Evolutionary conservation across 371 early-diverging fungal species (phyloP), one percentile per base, ranked within the genome.

Genomic region (Apophysomyces elegans): DNA sequence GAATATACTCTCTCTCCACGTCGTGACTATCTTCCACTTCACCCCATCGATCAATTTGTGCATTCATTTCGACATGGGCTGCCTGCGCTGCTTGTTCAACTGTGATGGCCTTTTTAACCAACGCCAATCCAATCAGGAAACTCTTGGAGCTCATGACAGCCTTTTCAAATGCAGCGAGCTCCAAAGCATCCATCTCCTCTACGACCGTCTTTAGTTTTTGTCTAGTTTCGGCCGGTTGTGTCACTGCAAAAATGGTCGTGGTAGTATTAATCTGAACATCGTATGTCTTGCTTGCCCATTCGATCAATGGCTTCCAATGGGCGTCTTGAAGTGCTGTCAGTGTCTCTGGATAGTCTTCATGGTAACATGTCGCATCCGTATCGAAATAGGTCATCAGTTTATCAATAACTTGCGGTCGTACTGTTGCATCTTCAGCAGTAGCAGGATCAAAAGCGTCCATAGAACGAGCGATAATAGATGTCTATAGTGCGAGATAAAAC

Each of bases 11-110:
- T 58, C 77, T 68, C 47, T 83, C 84, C 8, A 83, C 84, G 61
- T 83, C 84, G 58, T 83, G 84, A 46, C 90, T 91, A 72, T 95
- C 95, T 83, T 96, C 96, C 5, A 98, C 93, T 76, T 93, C 90
- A 61, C 98, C 98, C 96, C 96, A 98, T 54, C 87, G 84, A 37
- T 87, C 85, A 46, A 93, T 94, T 81, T 98, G 98, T 32, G 91
- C 84, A 62, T 84, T 77, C 36, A 93, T 88, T 79, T 98, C 98
- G 9, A 96, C 88, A 61, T 91, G 90, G 1, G 96, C 90, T 2
- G 95, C 96, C 61, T 71, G 69, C 36, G 90, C 90, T 8, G 95
- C 96, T 38, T 89, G 77, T 70, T 96, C 93, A 0, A 90, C 96
- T 0, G 88, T 75, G 43, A 96, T 66, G 11, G 73, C 86, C 39